Evolutionary conservation across 2,329 filamentous ascomycete genomes (phyloP), one percentile per base, ranked within the genome.

Genomic region (Cytospora leucostoma): DNA sequence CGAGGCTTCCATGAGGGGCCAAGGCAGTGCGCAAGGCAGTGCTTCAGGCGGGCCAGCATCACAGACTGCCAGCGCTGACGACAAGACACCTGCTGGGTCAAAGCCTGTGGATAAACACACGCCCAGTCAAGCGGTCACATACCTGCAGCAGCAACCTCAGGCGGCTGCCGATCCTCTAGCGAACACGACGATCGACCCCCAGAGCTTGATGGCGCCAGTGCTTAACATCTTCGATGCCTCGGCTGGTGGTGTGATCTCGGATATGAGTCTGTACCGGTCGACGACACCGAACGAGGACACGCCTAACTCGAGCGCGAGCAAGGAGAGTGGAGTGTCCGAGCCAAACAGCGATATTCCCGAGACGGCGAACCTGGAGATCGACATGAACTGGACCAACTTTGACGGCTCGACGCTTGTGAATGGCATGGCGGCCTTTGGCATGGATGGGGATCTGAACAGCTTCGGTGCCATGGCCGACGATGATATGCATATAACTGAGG

Each of bases 331-430:
- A 4, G 73, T 77, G 10, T 87, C 85, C 49, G 85, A 88, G 68
- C 83, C 84, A 11, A 87, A 82, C 65, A 88, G 84, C 69, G 86
- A 88, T 67, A 82, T 88, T 19, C 81, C 84, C 3, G 86, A 88
- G 62, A 78, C 77, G 6, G 78, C 80, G 4, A 72, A 75, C 17
- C 75, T 86, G 15, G 84, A 87, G 51, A 80, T 87, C 56, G 82
- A 80, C 37, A 70, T 83, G 34, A 74, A 77, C 54, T 87, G 82
- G 58, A 32, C 44, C 15, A 61, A 61, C 12, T 81, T 76, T 77
- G 52, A 76, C 78, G 12, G 75, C 32, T 84, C n/a, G 81, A 82
- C 53, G 71, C 74, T 61, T 27, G 51, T 61, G 37, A 61, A 49
- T 44, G 58, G 58, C 2, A 80, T 82, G 52, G 38, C 61, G 17